Conservation (phyloP, 352 stramenopile genomes). For the Phytophthora sp. region DNA sequence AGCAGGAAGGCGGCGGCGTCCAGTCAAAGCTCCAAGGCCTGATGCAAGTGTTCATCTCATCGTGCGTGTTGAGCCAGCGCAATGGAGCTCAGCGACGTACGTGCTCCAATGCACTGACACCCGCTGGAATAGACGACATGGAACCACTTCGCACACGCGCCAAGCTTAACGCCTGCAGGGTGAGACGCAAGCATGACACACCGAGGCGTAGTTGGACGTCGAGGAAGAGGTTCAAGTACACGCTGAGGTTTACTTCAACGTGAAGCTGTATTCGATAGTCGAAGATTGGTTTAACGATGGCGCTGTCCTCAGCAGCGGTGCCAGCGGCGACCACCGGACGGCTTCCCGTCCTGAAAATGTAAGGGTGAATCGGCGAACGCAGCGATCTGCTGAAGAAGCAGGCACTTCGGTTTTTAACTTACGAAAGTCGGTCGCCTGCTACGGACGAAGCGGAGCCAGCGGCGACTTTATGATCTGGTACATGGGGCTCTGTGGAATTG, state of each 20-base stretch:
- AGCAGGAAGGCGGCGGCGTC: slow-evolving; percentile 4
- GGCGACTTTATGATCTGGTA: slow-evolving; percentile 38
- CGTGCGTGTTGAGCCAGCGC: slow-evolving; percentile 10
- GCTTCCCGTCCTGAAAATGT: slow-evolving; percentile 10
- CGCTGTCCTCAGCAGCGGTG: too few species aligned
- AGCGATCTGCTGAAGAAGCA: neutral
- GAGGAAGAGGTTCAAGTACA: too few species aligned
- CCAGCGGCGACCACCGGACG: slow-evolving; percentile 10
- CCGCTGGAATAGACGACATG: neutral
- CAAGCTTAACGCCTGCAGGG: too few species aligned
- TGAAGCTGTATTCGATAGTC: neutral
- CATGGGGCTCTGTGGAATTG: slow-evolving; percentile 19
- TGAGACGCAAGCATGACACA: too few species aligned
- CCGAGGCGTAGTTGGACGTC: too few species aligned
- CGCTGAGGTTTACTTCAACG: neutral
- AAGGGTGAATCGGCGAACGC: slow-evolving; percentile 2
- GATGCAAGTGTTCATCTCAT: slow-evolving; percentile 26
- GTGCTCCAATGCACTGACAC: neutral
- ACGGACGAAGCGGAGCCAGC: slow-evolving; percentile 22
- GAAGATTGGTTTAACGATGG: neutral
- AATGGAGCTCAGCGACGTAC: neutral
- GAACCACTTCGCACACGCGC: too few species aligned
- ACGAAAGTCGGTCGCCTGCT: neutral
- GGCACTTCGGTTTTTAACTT: neutral
- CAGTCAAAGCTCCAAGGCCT: too few species aligned